Percentiles rank a stretch among this genome's conserved stretches.
Evolutionary conservation across 345 rosid species (phyloP).

Genomic region (Lenwebbia sp.): DNA sequence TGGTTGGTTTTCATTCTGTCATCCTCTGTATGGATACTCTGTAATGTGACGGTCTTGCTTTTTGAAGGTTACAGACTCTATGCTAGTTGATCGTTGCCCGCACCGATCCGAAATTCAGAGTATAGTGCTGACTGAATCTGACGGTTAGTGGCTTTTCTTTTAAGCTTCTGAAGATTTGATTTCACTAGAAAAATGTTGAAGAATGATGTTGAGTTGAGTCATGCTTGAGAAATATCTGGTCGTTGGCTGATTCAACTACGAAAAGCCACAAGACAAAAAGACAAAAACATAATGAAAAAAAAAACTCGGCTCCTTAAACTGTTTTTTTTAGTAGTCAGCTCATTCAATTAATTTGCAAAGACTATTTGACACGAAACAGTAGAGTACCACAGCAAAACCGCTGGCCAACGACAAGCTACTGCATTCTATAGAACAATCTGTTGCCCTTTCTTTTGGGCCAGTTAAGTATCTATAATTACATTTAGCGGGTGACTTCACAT

Average conservation of each 20-base stretch:
- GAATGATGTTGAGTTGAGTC: background rate
- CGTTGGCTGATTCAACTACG: background rate
- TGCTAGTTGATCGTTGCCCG: constrained; percentile 39
- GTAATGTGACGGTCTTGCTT: background rate
- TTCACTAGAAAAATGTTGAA: background rate
- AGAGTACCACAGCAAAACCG: background rate
- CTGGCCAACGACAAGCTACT: background rate
- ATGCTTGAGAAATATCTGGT: background rate
- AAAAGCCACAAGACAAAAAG: background rate
- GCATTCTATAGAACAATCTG: background rate
- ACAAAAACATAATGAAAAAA: background rate
- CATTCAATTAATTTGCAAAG: background rate
- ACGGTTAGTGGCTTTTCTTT: constrained; percentile 24
- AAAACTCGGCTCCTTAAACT: background rate
- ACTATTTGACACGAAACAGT: background rate
- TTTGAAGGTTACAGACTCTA: constrained; percentile 30
- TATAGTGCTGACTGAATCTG: constrained; percentile 31
- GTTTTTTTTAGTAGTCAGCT: background rate
- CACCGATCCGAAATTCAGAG: constrained; percentile 65
- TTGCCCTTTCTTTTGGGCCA: background rate
- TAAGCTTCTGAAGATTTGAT: background rate
- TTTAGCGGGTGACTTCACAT: background rate
- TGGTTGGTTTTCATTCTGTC: background rate
- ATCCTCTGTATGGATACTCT: background rate
- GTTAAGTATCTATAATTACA: background rate